Evolutionary conservation across 2,329 filamentous ascomycete genomes (phyloP), one percentile per base, ranked within the genome.

Genomic region (Colletotrichum limetticola): DNA sequence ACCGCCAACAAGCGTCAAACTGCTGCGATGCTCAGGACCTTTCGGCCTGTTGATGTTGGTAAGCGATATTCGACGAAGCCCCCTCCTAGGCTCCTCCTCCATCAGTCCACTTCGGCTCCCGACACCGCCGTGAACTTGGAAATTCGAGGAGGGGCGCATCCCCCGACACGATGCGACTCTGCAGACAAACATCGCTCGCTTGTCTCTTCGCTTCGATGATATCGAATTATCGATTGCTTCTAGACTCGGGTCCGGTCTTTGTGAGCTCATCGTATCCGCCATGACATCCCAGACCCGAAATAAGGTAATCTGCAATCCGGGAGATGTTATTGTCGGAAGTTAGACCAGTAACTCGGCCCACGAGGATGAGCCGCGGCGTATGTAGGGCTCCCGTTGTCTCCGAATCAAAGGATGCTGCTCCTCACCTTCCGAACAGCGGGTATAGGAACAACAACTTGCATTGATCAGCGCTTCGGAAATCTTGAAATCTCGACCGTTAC

Each of bases 51-150:
- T 49, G 19, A 19, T 49, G 37, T 42, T 42, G 42, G 19, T 68
- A 59, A 64, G 53, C 69, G 65, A 72, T 37, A 68, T 72, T 72
- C 30, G 52, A 69, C 35, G 65, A 72, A 68, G 59, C 65, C 28
- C 30, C 58, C 46, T 26, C 26, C 42, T 5, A 11, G 32, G 32
- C 49, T 46, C 26, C 46, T 26, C 37, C 62, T 71, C 55, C 26
- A 53, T 26, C 57, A 8, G 14, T n/a, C 58, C 58, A 24, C 49
- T 24, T 62, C 58, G 61, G 59, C 26, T 53, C 35, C 49, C 62
- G 62, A 60, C 60, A 59, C 60, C 37, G 64, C 26, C 49, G 26
- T 4, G 26, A 42, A 9, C n/a, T 53, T 60, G 46, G 69, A 72
- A 64, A 68, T 72, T 65, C 61, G 58, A 68, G 28, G 58, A 66